Conservation (phyloP, 2,329 filamentous ascomycete genomes). For the Ceratocystis albifundus region DNA sequence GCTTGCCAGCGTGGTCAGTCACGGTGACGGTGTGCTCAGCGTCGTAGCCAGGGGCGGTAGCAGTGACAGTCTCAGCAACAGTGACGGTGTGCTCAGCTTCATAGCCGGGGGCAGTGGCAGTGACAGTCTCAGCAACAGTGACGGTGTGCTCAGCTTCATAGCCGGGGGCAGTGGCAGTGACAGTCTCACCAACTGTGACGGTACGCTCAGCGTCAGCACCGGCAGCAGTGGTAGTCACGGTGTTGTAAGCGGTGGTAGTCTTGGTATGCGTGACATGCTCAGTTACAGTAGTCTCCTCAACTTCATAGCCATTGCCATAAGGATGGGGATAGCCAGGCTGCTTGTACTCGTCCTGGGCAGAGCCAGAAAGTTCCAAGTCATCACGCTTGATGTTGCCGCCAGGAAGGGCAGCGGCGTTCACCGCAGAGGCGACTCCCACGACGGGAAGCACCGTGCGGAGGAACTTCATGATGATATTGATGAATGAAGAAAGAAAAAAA, state of each 20-base stretch:
- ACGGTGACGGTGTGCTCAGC: conserved; percentile 26
- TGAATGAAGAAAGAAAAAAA: conserved; percentile 14
- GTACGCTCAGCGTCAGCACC: conserved; percentile 12
- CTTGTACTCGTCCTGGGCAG: conserved; percentile 18
- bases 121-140: conserved; percentile 26
- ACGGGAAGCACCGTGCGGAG: conserved; percentile 23
- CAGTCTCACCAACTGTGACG: conserved; percentile 25
- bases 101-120: background rate
- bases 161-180: conserved; percentile 26
- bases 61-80: conserved; percentile 29
- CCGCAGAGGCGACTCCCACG: conserved; percentile 22
- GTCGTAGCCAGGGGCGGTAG: conserved; percentile 30
- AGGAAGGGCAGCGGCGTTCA: conserved; percentile 20
- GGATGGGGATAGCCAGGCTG: conserved; percentile 18
- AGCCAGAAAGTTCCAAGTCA: conserved; percentile 15
- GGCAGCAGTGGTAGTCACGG: conserved; percentile 19
- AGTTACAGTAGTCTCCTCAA: conserved; percentile 9
- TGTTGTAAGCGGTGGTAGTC: conserved; percentile 12
- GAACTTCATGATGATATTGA: conserved; percentile 22
- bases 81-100: conserved; percentile 23
- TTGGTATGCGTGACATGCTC: conserved; percentile 12
- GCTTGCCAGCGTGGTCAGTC: background rate
- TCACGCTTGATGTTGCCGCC: conserved; percentile 19
- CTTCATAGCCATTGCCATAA: conserved; percentile 17
- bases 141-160: conserved; percentile 24